Evolutionary conservation across 2,329 filamentous ascomycete species (phyloP).

Genomic region (Apiospora sp.): DNA sequence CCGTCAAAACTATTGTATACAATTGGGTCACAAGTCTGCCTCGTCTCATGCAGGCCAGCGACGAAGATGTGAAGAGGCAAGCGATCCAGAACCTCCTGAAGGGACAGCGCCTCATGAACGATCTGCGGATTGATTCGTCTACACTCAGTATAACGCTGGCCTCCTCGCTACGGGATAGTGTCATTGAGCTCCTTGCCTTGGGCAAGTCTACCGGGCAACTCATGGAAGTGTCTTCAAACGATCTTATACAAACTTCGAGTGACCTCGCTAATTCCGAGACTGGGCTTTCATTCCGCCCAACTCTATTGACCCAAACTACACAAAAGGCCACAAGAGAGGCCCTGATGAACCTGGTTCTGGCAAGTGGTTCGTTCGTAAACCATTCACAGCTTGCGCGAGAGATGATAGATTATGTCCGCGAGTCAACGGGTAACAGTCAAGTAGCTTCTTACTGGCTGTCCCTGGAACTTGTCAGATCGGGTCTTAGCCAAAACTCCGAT

Average conservation of each 20-base stretch:
- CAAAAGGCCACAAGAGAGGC: constrained; percentile 68
- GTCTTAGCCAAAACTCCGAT: constrained; percentile 58
- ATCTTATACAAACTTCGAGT: constrained; percentile 41
- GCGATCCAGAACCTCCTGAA: constrained; percentile 80
- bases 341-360: constrained; percentile 64
- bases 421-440: constrained; percentile 64
- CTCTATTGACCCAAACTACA: constrained; percentile 70
- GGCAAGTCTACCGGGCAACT: constrained; percentile 43
- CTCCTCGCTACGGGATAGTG: constrained; percentile 76
- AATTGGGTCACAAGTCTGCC: constrained; percentile 85
- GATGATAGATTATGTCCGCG: constrained; percentile 70
- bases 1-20: constrained; percentile 75
- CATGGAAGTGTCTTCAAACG: constrained; percentile 42
- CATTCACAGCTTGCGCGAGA: constrained; percentile 68
- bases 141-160: constrained; percentile 73
- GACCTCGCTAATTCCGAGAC: constrained; percentile 36
- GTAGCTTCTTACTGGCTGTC: constrained; percentile 83
- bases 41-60: constrained; percentile 81
- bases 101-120: constrained; percentile 71
- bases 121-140: constrained; percentile 69
- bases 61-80: constrained; percentile 78
- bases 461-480: constrained; percentile 72
- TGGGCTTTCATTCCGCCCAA: constrained; percentile 59
- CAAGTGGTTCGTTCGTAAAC: constrained; percentile 64
- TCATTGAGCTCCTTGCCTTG: constrained; percentile 55